These are phyloP conservation scores for Dictyostelium purpureum DNA, from an alignment of 78 protist genomes.

Conservation along the genomic window DNA sequence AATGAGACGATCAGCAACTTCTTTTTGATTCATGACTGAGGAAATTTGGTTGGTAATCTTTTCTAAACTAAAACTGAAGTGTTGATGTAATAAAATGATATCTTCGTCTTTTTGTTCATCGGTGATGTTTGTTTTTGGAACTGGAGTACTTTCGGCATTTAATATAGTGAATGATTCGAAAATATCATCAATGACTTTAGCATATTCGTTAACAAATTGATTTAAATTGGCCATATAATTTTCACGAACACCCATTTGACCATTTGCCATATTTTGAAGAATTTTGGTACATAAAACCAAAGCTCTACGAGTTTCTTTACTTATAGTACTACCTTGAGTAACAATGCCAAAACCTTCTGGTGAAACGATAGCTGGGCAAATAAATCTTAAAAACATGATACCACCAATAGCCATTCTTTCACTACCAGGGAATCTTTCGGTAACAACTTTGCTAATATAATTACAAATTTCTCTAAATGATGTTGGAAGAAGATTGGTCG, in stretches of 20 bases:
- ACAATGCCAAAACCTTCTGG: conserved; percentile 72
- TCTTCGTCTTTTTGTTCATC: conserved; percentile 54
- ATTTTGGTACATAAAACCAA: conserved; percentile 46
- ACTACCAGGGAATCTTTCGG: conserved; percentile 54
- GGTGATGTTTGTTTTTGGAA: conserved; percentile 2
- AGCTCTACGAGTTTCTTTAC: conserved; percentile 45
- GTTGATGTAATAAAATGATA: conserved; percentile 20
- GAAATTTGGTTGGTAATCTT: conserved; percentile 9
- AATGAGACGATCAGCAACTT: conserved; percentile 22
- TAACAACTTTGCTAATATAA: conserved; percentile 43
- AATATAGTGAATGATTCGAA: conserved; percentile 39
- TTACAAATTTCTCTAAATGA: conserved; percentile 40
- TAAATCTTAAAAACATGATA: conserved; percentile 74
- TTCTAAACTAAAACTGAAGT: background rate
- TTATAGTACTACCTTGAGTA: background rate
- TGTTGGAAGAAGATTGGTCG: background rate
- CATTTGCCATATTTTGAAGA: conserved; percentile 80
- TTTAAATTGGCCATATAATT: conserved; percentile 50
- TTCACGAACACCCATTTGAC: conserved; percentile 78
- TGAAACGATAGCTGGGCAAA: conserved; percentile 48
- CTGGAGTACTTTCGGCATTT: background rate
- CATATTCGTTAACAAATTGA: conserved; percentile 43
- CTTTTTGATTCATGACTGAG: conserved; percentile 12
- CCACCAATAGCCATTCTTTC: conserved; percentile 80
- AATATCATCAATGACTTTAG: conserved; percentile 38